Base-by-base conservation (phyloP, 2,329 filamentous ascomycete species). In the Monosporascus ibericus region DNA sequence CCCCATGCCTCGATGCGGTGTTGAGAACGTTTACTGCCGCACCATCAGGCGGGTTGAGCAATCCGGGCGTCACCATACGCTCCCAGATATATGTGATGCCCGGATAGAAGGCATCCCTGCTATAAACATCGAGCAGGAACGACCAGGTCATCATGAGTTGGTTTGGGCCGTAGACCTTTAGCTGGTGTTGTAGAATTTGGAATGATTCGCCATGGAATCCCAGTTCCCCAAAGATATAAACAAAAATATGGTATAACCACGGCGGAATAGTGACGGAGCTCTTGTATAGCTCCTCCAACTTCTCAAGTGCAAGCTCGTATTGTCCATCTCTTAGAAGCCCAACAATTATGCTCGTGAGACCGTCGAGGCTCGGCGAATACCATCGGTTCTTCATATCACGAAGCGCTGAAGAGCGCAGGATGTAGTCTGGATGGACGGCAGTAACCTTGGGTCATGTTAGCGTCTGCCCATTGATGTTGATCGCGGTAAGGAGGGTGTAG, bases 401-500 rank as follows among this genome's bases (percentile, higher is more conserved):
- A 39, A 96, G 72, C 3, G 96, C 77, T 37, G 85, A 77, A 50
- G 81, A 79, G 37, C 91, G 84, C 24, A 94, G 72, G 6, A 90
- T 60, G 61, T 95, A 92, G 68, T 97, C 88, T 0, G 92, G 90
- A 66, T 97, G 94, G 8, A 94, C 81, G 0, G 88, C 82, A 24
- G 96, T 75, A 5, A 81, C 86, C 76, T 87, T 56, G 20, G 30
- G 17, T 30, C 6, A 52, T 52, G 54, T 56, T 51, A 58, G 38
- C 51, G 54, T 56, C 52, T 58, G 38, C 46, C 37, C 2, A n/a
- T 24, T 4, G 40, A 46, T 39, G 40, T 24, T 14, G 52, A 24
- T 54, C 20, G 44, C n/a, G 18, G 27, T 47, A 46, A 54, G 24
- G 27, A 39, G 39, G 30, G 11, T 34, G 30, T 14, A 14, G 30